These are phyloP conservation scores for Apiospora saccharicola DNA, from an alignment of 2,329 filamentous ascomycete species.

Conservation along the genomic window DNA sequence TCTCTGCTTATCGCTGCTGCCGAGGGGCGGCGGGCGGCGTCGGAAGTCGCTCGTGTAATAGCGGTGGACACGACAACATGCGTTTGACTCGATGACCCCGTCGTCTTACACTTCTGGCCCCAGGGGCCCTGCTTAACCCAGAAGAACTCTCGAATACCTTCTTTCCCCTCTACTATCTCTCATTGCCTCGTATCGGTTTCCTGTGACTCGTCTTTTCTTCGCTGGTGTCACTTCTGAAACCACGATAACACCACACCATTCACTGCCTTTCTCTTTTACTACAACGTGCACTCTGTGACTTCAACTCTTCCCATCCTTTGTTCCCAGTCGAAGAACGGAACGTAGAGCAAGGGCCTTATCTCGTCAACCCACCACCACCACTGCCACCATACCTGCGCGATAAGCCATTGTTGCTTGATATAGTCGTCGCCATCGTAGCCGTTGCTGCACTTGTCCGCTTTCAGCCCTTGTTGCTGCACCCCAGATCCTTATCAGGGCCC, in stretches of 20 bases:
- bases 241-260: neutral
- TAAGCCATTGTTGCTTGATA: constrained; percentile 10
- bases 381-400: neutral
- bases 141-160: neutral
- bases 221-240: neutral
- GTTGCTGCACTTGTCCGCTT: constrained; percentile 4
- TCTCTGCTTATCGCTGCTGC: constrained; percentile 5
- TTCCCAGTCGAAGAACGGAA: neutral
- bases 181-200: neutral
- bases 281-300: neutral
- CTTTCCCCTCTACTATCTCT: neutral
- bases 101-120: constrained; percentile 5
- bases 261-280: constrained; percentile 7
- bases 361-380: constrained; percentile 4
- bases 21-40: constrained; percentile 11
- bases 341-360: neutral
- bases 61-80: constrained; percentile 7
- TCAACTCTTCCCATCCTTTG: neutral
- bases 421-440: neutral
- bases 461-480: neutral
- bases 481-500: constrained; percentile 13
- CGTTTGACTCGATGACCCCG: constrained; percentile 9
- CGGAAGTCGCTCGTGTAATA: constrained; percentile 12
- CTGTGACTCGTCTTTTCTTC: constrained; percentile 6
- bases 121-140: neutral